phyloP scores from a whole-genome alignment of 192 early-diverging fungal species.

The Dimargaris cristalligena region DNA sequence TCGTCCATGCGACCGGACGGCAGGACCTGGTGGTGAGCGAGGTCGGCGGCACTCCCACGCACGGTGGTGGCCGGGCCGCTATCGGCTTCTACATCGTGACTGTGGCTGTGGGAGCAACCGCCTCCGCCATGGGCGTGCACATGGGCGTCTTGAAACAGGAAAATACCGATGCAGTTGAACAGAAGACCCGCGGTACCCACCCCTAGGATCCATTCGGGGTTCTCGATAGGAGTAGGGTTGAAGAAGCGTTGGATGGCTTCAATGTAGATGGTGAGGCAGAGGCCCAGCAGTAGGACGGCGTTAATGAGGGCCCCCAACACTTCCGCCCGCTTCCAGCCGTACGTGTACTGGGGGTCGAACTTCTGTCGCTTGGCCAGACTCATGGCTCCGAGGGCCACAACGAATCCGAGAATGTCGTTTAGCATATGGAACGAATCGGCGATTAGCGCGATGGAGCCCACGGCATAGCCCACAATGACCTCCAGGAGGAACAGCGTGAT shows the following conservation, averaged over 20 bases:
- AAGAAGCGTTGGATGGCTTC: slow-evolving; percentile 75
- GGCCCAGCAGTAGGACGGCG: slow-evolving; percentile 73
- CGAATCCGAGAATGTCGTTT: slow-evolving; percentile 56
- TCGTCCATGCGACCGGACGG: slow-evolving; percentile 3
- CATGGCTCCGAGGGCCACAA: slow-evolving; percentile 71
- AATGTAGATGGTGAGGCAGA: slow-evolving; percentile 80
- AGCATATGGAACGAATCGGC: slow-evolving; percentile 93
- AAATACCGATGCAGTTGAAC: slow-evolving; percentile 63
- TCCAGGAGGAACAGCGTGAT: slow-evolving; percentile 61
- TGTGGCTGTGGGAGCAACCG: slow-evolving; percentile 14
- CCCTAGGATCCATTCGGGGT: slow-evolving; percentile 55
- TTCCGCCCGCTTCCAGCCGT: slow-evolving; percentile 84
- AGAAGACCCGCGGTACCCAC: slow-evolving; percentile 61
- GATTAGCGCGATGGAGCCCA: slow-evolving; percentile 63
- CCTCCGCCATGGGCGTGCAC: slow-evolving; percentile 35
- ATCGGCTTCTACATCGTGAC: slow-evolving; percentile 11
- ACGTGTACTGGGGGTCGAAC: slow-evolving; percentile 49
- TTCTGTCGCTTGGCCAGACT: slow-evolving; percentile 39
- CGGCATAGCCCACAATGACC: slow-evolving; percentile 57
- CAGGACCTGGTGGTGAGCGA: not conserved
- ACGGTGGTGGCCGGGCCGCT: not conserved
- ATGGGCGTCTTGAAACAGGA: slow-evolving; percentile 59
- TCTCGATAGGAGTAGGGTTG: slow-evolving; percentile 42
- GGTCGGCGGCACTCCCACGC: not conserved
- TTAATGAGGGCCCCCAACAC: slow-evolving; percentile 85